These are phyloP conservation scores for Moricandia moricandioides DNA, from an alignment of 345 rosid genomes.

Conservation along the genomic window DNA sequence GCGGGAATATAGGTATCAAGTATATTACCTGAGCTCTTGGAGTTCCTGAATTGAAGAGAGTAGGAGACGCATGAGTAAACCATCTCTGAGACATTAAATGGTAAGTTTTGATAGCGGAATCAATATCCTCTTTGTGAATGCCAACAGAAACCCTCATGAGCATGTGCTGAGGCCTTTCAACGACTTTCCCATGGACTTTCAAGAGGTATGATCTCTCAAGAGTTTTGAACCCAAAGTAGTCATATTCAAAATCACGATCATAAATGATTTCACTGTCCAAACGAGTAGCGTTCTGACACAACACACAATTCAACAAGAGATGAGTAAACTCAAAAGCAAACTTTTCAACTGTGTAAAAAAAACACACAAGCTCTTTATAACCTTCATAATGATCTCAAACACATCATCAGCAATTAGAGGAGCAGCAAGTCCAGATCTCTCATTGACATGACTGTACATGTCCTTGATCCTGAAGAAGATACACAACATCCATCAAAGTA, in stretches of 20 bases:
- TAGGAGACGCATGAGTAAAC: slow-evolving; percentile 98
- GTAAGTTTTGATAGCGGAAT: slow-evolving; percentile 68
- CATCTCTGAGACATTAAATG: slow-evolving; percentile 94
- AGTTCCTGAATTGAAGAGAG: slow-evolving; percentile 87
- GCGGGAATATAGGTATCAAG: neutral
- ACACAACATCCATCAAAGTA: neutral
- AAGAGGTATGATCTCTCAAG: slow-evolving; percentile 86
- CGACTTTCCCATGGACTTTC: slow-evolving; percentile 78
- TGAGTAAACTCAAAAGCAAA: neutral
- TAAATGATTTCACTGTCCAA: slow-evolving; percentile 92
- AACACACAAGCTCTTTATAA: neutral
- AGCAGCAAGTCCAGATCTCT: slow-evolving; percentile 72
- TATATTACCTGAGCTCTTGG: slow-evolving; percentile 71
- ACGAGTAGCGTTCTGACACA: slow-evolving; percentile 62
- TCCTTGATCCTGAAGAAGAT: slow-evolving; percentile 58
- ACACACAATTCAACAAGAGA: neutral
- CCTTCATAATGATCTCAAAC: slow-evolving; percentile 87
- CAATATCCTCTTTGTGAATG: slow-evolving; percentile 78
- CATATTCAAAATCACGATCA: slow-evolving; percentile 89
- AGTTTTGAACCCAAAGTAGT: slow-evolving; percentile 91
- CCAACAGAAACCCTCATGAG: slow-evolving; percentile 96
- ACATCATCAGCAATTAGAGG: slow-evolving; percentile 90
- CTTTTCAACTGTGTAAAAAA: no score
- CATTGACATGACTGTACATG: slow-evolving; percentile 80
- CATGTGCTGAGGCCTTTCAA: slow-evolving; percentile 95